Evolutionary conservation across 495 filamentous ascomycete species (phyloP).

Genomic region (Neurospora intermedia): DNA sequence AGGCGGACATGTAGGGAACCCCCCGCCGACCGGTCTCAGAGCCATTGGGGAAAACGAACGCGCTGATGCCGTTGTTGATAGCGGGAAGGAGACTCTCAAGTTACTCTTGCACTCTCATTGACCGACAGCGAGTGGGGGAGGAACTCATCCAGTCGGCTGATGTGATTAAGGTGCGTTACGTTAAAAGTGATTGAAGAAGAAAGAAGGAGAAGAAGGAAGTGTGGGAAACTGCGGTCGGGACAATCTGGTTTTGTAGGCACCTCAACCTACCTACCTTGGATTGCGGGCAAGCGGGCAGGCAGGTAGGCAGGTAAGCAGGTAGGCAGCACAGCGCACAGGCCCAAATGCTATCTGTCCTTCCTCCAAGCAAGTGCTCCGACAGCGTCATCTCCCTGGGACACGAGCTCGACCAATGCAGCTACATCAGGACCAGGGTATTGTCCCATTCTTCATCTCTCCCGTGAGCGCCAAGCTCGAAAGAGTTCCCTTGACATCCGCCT

Average conservation of each 20-base stretch:
- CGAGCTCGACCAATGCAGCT: conserved; percentile 33
- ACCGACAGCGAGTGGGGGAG: conserved; percentile 33
- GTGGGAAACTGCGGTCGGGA: neutral
- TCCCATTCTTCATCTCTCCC: conserved; percentile 15
- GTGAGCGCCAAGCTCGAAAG: conserved; percentile 19
- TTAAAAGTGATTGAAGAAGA: conserved; percentile 31
- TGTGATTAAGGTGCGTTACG: conserved; percentile 31
- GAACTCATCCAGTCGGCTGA: conserved; percentile 35
- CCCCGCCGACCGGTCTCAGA: neutral
- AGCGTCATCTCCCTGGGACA: conserved; percentile 34
- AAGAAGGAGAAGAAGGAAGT: conserved; percentile 4
- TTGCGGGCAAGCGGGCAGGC: neutral
- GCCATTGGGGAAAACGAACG: neutral
- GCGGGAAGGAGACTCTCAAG: conserved; percentile 3
- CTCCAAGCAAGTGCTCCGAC: conserved; percentile 22
- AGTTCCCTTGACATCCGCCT: conserved; percentile 22
- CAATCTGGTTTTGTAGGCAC: neutral
- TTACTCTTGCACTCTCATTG: conserved; percentile 40
- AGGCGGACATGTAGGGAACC: neutral
- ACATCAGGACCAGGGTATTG: conserved; percentile 9
- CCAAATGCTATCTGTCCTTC: conserved; percentile 2
- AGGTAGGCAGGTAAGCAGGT: neutral
- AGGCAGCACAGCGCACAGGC: neutral
- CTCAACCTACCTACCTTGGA: neutral
- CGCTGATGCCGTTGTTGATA: neutral